phyloP scores from a whole-genome alignment of 2,329 filamentous ascomycete species.

The Exophiala dermatitidis region DNA sequence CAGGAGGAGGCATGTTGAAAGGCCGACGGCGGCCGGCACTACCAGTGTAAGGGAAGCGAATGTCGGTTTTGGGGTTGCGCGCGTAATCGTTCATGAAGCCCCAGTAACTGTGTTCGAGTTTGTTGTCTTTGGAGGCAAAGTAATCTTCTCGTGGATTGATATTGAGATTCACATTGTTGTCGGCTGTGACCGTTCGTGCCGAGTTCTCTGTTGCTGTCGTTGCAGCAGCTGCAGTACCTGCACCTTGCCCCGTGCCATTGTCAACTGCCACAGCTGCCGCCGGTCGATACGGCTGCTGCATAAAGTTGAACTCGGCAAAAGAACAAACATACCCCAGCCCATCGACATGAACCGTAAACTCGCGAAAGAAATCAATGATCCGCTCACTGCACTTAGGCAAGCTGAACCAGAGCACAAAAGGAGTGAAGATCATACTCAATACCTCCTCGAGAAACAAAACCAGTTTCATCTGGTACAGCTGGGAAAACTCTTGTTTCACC shows the following conservation, averaged over 20 bases:
- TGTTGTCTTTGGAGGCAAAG: conserved; percentile 89
- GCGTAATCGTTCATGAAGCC: conserved; percentile 92
- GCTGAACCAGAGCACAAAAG: conserved; percentile 78
- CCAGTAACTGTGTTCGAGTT: conserved; percentile 96
- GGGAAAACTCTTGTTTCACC: conserved; percentile 81
- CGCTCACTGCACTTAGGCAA: conserved; percentile 84
- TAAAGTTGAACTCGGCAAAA: conserved; percentile 95
- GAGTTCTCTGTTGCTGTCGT: conserved; percentile 29
- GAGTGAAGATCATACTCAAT: conserved; percentile 83
- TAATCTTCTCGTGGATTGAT: conserved; percentile 68
- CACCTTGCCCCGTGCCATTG: conserved; percentile 28
- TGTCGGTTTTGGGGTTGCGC: conserved; percentile 61
- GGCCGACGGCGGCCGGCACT: conserved; percentile 37
- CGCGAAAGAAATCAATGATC: conserved; percentile 94
- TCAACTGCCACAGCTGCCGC: conserved; percentile 25
- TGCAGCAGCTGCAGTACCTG: not conserved
- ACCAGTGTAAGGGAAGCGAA: conserved; percentile 54
- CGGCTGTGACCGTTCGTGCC: conserved; percentile 32
- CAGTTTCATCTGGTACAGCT: conserved; percentile 85
- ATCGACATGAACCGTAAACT: conserved; percentile 95
- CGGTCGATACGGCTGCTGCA: conserved; percentile 57
- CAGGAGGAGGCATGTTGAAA: conserved; percentile 69
- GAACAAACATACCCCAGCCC: conserved; percentile 94
- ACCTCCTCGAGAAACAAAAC: conserved; percentile 90
- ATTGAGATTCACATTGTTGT: not conserved